phyloP scores from a whole-genome alignment of 2,329 filamentous ascomycete species.

The Verticillium isaacii region DNA sequence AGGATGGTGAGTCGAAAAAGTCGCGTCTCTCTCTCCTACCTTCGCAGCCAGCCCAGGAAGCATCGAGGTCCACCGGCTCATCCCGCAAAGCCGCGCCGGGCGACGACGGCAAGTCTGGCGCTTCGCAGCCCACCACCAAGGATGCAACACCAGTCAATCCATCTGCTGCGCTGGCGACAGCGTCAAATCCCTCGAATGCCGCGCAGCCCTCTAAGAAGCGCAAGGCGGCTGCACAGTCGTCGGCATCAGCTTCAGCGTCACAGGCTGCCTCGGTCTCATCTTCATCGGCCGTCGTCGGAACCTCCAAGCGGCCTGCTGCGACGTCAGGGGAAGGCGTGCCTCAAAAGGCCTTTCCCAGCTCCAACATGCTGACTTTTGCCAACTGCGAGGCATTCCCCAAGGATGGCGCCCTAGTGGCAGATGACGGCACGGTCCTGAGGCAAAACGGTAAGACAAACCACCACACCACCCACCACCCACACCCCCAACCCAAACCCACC shows the following conservation, averaged over 20 bases:
- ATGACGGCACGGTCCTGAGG: constrained; percentile 80
- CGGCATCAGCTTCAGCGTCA: background rate
- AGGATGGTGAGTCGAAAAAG: constrained; percentile 55
- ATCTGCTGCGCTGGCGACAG: constrained; percentile 26
- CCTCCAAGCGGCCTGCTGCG: constrained; percentile 30
- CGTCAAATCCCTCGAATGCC: constrained; percentile 43
- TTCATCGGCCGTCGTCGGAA: constrained; percentile 18
- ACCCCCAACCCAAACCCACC: background rate
- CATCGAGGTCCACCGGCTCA: constrained; percentile 23
- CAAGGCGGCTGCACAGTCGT: constrained; percentile 56
- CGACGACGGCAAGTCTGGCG: constrained; percentile 32
- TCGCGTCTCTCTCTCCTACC: constrained; percentile 38
- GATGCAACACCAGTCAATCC: constrained; percentile 23
- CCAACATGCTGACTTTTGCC: constrained; percentile 86
- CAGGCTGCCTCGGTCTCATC: constrained; percentile 6
- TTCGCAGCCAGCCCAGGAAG: constrained; percentile 30
- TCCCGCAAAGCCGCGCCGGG: constrained; percentile 35
- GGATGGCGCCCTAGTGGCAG: constrained; percentile 75
- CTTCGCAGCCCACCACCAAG: constrained; percentile 29
- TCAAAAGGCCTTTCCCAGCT: constrained; percentile 48
- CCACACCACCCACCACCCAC: background rate
- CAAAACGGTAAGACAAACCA: constrained; percentile 69
- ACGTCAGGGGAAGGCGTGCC: constrained; percentile 22
- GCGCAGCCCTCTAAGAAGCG: constrained; percentile 68
- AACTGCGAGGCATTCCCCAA: constrained; percentile 47